Base-by-base conservation (phyloP, 2,329 filamentous ascomycete species). In the Seiridium cupressi region DNA sequence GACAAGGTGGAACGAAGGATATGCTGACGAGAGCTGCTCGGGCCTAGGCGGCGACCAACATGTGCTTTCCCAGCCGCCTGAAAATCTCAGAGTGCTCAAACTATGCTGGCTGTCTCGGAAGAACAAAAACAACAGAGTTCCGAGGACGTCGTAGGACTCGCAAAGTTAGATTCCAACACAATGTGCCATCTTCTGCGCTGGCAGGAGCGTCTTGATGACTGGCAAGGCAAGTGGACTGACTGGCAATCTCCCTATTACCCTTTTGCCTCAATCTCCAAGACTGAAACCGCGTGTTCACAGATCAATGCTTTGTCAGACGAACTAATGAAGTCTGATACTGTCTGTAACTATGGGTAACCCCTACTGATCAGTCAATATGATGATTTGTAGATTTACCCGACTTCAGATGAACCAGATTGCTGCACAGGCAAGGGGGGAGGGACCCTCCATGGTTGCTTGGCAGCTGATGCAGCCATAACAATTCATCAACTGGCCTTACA, bases 201-300 rank as follows among this genome's bases (percentile, higher is more conserved):
- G 62, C 59, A 61, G 62, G 63, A 59, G 38, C 31, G 44, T 60
- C 32, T 49, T 49, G 54, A 32, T 60, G 62, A 60, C 51, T 65
- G 65, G 62, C 62, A 65, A 64, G 58, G 47, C 11, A 53, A 38
- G 34, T 53, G 49, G 49, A 53, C 18, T 53, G n/a, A 44, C 44
- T 58, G 58, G 44, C 11, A 18, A 65, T 60, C 64, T 40, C 62
- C 62, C 65, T 26, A 67, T 66, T 65, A 66, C 60, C 63, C 63
- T 62, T 60, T 64, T 47, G 62, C 64, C 61, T 65, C 58, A 61
- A 62, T 46, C 56, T 62, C 57, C 47, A 64, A 60, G 60, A 60
- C 54, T 66, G 63, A 65, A 61, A 63, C 61, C 53, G 58, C 62
- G 62, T 53, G 49, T 38, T 38, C 34, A 53, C 31, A 53, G 35